Conservation (phyloP, 371 early-diverging fungal species). For the Capniomyces stellatus region DNA sequence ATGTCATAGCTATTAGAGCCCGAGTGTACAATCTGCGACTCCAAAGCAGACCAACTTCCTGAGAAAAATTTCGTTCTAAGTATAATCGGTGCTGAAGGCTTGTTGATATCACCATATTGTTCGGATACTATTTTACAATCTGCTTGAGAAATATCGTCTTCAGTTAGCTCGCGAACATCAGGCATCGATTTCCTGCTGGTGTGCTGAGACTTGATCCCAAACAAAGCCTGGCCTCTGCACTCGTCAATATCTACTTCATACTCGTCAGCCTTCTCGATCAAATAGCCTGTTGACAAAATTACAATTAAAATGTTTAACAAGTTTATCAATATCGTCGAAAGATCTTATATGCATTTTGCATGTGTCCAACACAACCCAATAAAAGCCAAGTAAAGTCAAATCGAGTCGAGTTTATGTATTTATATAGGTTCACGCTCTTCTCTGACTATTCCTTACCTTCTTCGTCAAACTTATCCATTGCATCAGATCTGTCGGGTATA, state of each 20-base stretch:
- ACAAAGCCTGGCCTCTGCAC: slow-evolving; percentile 13
- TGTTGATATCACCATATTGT: neutral
- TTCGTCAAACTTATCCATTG: neutral
- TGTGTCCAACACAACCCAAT: too few species aligned
- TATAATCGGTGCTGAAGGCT: slow-evolving; percentile 5
- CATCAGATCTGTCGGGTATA: neutral
- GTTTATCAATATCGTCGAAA: too few species aligned
- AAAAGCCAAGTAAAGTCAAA: too few species aligned
- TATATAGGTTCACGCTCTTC: too few species aligned
- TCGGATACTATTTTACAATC: neutral
- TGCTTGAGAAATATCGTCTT: slow-evolving; percentile 10
- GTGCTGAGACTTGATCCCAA: slow-evolving; percentile 9
- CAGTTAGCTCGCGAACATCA: slow-evolving; percentile 13
- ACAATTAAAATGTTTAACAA: too few species aligned
- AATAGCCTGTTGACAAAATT: slow-evolving; percentile 1
- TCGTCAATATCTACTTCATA: slow-evolving; percentile 36
- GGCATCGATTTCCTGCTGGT: slow-evolving; percentile 5
- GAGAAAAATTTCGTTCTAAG: slow-evolving; percentile 30
- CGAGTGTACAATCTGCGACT: slow-evolving; percentile 14
- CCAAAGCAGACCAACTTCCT: slow-evolving; percentile 45
- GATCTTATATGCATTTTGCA: too few species aligned
- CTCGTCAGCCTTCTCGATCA: slow-evolving; percentile 24
- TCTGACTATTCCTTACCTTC: too few species aligned
- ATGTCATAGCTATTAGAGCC: slow-evolving; percentile 44
- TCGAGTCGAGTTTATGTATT: too few species aligned